phyloP scores from a whole-genome alignment of 768 basidiomycete genomes.

The Crucibulum laeve region DNA sequence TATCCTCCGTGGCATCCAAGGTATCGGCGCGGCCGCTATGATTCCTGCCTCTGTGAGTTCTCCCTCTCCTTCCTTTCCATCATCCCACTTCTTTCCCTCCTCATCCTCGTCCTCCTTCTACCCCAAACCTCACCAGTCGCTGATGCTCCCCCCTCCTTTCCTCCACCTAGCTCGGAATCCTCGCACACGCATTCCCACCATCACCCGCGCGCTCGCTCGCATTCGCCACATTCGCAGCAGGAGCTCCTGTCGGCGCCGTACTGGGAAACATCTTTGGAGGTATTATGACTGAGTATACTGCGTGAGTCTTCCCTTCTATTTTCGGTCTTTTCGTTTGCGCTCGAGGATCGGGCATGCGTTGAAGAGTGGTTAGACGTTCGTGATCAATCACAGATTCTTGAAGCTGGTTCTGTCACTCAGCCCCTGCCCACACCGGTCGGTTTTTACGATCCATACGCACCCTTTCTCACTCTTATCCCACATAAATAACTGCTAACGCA shows the following conservation, averaged over 20 bases:
- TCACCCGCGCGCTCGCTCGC: slow-evolving; percentile 62
- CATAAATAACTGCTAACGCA: neutral
- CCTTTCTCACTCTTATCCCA: too few relatives aligned
- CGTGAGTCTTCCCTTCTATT: slow-evolving; percentile 19
- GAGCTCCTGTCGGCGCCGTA: slow-evolving; percentile 77
- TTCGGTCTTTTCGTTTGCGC: neutral
- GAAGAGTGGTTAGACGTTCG: too few relatives aligned
- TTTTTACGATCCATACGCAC: too few relatives aligned
- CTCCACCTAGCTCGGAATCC: slow-evolving; percentile 71
- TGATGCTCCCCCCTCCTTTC: slow-evolving; percentile 9
- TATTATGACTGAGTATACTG: slow-evolving; percentile 54
- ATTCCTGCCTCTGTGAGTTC: neutral
- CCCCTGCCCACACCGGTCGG: too few relatives aligned
- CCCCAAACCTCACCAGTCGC: neutral
- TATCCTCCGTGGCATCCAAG: neutral
- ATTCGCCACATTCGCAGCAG: slow-evolving; percentile 81
- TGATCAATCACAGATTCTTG: too few relatives aligned
- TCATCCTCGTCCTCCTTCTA: neutral
- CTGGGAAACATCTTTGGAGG: slow-evolving; percentile 71
- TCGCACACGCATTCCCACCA: slow-evolving; percentile 77
- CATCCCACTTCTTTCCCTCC: too few relatives aligned
- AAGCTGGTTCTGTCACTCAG: too few relatives aligned
- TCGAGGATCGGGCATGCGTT: too few relatives aligned
- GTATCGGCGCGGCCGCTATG: neutral
- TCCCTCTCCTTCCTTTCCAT: too few relatives aligned